Evolutionary conservation across 129 eudicot species (phyloP), one percentile per base, ranked within the genome.

Genomic region (Kitagawia praeruptora): DNA sequence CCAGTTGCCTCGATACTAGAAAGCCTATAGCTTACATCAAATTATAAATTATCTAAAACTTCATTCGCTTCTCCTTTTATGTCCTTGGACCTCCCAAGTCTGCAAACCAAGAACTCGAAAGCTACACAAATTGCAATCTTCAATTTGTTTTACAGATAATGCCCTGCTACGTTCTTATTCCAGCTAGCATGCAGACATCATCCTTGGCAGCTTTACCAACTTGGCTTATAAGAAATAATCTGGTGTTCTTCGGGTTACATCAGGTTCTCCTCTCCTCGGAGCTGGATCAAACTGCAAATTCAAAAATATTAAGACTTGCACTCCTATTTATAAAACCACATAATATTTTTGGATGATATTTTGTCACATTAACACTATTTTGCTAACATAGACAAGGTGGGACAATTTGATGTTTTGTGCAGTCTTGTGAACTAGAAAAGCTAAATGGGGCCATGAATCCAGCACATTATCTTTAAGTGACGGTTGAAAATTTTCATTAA

Each of bases 211-310:
- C 34, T 71, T 69, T 31, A 39, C 38, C 82, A 64, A 49, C 70
- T 79, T 58, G 58, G 27, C 40, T 90, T 80, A 92, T 79, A 92
- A 83, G 87, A 89, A 92, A 84, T 92, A 92, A 85, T 89, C 95
- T 18, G 97, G 97, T 46, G 93, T 92, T 82, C 97, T 88, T 79
- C 97, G 87, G 31, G 95, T 92, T 38, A 92, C 93, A 87, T 92
- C 97, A 44, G 97, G 97, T 77, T 92, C 97, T 34, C 97, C 95
- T 88, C 95, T 88, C 87, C 97, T 88, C 10, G 97, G 97, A 64
- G 95, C 97, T 37, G 94, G 97, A 78, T 92, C 97, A 92, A 92
- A 89, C 95, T 92, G 92, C 85, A 86, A 74, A n/a, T n/a, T 45
- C 45, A 40, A 70, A 25, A 74, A 23, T 27, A 56, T 34, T 34